These are phyloP conservation scores for Solanum rostratum DNA, from an alignment of 257 asterid genomes.

Conservation along the genomic window DNA sequence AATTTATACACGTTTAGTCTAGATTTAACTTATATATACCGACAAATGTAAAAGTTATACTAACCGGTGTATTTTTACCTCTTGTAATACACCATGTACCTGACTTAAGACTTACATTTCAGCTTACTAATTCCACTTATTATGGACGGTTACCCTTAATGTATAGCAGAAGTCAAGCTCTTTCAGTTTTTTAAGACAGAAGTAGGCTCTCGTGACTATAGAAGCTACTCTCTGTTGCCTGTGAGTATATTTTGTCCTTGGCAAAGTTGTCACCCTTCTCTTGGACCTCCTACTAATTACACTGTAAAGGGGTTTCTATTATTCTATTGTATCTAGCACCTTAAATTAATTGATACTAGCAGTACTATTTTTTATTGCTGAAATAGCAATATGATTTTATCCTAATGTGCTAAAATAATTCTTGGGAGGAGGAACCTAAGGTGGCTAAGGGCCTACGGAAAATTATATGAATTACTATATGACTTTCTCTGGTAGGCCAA, in stretches of 20 bases:
- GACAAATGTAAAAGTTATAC: background rate
- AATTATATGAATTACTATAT: background rate
- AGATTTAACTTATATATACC: background rate
- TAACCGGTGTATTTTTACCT: background rate
- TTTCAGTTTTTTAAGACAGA: background rate
- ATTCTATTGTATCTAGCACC: background rate
- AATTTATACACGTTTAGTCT: background rate
- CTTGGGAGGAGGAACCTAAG: background rate
- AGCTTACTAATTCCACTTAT: background rate
- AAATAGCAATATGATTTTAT: background rate
- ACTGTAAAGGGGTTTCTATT: background rate
- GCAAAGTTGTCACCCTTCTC: background rate
- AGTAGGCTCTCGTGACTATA: background rate
- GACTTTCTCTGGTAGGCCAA: background rate
- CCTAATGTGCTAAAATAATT: background rate
- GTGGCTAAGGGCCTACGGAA: background rate
- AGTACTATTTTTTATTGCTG: background rate
- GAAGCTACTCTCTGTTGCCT: conserved; percentile 7
- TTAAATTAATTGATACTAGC: background rate
- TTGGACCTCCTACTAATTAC: background rate
- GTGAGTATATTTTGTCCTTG: conserved; percentile 20
- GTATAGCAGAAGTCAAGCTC: background rate
- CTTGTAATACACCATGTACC: no score
- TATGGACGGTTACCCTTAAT: background rate
- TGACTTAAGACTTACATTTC: background rate